Conservation (phyloP, 208 protist species). For the Acanthamoeba lenticulata region DNA sequence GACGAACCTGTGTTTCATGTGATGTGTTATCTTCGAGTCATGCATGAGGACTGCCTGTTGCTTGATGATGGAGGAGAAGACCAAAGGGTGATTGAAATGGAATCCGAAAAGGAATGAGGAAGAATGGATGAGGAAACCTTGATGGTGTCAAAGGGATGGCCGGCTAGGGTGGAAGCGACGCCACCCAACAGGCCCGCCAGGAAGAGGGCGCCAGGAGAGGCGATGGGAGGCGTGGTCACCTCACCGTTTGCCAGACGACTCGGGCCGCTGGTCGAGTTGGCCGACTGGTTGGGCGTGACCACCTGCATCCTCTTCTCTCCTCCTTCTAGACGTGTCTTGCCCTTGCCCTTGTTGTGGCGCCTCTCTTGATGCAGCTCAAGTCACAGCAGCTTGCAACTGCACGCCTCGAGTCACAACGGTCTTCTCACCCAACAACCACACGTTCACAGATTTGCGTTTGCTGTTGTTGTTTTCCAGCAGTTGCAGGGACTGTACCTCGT, state of each 20-base stretch:
- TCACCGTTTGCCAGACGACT: not conserved
- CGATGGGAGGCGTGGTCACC: not conserved
- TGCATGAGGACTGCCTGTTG: too few species aligned
- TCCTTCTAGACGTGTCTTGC: not conserved
- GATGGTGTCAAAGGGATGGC: slow-evolving; percentile 55
- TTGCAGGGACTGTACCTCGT: too few species aligned
- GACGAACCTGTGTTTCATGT: slow-evolving; percentile 19
- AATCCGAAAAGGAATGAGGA: not conserved
- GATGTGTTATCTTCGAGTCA: too few species aligned
- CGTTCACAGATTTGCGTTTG: too few species aligned
- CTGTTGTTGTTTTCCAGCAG: too few species aligned
- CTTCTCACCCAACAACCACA: too few species aligned
- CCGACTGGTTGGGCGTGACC: not conserved
- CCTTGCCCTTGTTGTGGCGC: not conserved
- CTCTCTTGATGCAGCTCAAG: not conserved
- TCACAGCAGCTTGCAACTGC: too few species aligned
- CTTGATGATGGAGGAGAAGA: too few species aligned
- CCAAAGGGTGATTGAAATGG: not conserved
- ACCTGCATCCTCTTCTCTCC: not conserved
- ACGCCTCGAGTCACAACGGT: too few species aligned
- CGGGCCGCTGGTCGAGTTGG: not conserved
- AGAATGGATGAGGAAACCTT: not conserved
- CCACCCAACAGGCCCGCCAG: slow-evolving; percentile 20
- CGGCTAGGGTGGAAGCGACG: not conserved
- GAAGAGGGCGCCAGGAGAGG: slow-evolving; percentile 24